Conservation (phyloP, 2,329 filamentous ascomycete species). For the Capronia americana region DNA sequence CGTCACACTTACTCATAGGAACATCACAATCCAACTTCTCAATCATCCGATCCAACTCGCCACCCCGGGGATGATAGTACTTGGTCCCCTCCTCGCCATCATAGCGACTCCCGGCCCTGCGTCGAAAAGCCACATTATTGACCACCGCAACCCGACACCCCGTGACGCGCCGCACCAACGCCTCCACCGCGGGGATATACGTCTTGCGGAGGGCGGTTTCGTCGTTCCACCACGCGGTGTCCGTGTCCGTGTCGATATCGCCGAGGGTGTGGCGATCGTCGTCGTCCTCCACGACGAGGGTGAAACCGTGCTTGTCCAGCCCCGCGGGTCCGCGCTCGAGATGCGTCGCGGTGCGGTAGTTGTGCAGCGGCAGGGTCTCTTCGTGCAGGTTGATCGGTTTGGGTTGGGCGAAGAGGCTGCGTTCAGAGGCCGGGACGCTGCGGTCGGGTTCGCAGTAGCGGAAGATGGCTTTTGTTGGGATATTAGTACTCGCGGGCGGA, state of each 20-base stretch:
- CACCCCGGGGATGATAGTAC: slow-evolving; percentile 6
- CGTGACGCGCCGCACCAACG: neutral
- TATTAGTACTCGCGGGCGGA: neutral
- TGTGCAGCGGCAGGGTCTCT: slow-evolving; percentile 7
- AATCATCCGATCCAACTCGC: slow-evolving; percentile 6
- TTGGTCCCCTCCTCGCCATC: neutral
- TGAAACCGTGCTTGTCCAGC: slow-evolving; percentile 12
- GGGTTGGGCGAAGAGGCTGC: slow-evolving; percentile 1
- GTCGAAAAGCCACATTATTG: slow-evolving; percentile 13
- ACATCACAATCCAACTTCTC: neutral
- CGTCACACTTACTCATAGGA: neutral
- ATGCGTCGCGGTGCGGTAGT: neutral
- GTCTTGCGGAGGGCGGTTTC: neutral
- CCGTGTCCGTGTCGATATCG: neutral
- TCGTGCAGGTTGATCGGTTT: neutral
- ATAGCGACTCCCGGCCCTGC: neutral
- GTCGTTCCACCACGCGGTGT: neutral
- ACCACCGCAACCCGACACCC: slow-evolving; percentile 4
- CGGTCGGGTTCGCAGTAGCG: slow-evolving; percentile 6
- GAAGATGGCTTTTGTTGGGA: slow-evolving; percentile 1
- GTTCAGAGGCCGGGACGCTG: neutral
- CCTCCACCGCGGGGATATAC: slow-evolving; percentile 4
- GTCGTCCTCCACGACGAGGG: too few species aligned
- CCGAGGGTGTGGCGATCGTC: too few species aligned
- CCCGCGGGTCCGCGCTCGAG: neutral